Conservation (phyloP, 1,284 basidiomycete genomes). For the Bondarzewia mesenterica region DNA sequence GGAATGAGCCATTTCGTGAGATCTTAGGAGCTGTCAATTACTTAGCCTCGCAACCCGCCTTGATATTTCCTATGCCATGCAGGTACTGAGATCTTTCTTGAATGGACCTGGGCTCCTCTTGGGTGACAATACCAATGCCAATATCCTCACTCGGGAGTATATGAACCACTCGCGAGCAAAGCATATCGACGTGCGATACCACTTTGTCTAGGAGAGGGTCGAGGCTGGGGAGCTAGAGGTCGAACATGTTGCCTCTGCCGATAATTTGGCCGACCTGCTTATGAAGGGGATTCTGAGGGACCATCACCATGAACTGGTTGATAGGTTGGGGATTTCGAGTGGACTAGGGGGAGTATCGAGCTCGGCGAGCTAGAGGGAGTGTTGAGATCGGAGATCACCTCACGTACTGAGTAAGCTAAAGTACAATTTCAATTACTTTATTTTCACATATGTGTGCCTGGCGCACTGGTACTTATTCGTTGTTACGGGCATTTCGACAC, state of each 20-base stretch:
- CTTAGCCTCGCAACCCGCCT: too few species aligned
- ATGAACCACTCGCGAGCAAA: constrained; percentile 19
- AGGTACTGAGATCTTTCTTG: too few species aligned
- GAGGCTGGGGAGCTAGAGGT: not conserved
- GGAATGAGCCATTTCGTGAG: too few species aligned
- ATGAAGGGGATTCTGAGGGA: not conserved
- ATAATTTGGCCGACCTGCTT: not conserved
- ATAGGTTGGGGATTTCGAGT: not conserved
- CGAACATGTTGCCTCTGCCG: not conserved
- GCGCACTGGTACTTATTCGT: too few species aligned
- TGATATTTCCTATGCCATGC: too few species aligned
- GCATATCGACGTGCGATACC: constrained; percentile 26
- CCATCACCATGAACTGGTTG: not conserved
- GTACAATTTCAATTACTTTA: too few species aligned
- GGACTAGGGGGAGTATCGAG: not conserved
- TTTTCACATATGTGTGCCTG: too few species aligned
- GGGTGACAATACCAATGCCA: constrained; percentile 23
- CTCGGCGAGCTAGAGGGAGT: too few species aligned
- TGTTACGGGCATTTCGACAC: too few species aligned
- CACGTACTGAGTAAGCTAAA: too few species aligned
- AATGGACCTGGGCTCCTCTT: constrained; percentile 11
- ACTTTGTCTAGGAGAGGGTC: constrained; percentile 12
- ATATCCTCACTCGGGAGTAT: constrained; percentile 21
- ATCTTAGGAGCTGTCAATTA: too few species aligned
- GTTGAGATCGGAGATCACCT: too few species aligned